phyloP scores from a whole-genome alignment of 768 basidiomycete species.

The Leccinellum albellum region DNA sequence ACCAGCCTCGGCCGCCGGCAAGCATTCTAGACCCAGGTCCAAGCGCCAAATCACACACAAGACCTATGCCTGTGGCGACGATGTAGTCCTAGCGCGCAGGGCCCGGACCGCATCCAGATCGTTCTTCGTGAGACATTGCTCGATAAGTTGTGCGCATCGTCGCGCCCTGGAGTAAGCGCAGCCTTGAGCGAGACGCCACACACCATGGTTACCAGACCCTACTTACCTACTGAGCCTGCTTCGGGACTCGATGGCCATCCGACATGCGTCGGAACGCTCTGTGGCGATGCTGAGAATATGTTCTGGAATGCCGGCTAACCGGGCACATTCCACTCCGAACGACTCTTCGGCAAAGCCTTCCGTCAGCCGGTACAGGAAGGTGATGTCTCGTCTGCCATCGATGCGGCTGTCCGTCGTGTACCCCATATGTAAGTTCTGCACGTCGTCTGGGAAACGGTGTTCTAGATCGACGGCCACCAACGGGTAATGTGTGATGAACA shows the following conservation, averaged over 20 bases:
- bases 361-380: constrained; percentile 79
- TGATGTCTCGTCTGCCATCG: constrained; percentile 75
- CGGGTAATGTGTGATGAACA: constrained; percentile 97
- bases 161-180: constrained; percentile 19
- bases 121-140: constrained; percentile 21
- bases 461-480: constrained; percentile 69
- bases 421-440: constrained; percentile 85
- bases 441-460: constrained; percentile 51
- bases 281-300: constrained; percentile 60
- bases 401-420: constrained; percentile 66
- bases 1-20: not conserved
- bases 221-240: constrained; percentile 49
- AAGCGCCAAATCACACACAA: not conserved
- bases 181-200: not conserved
- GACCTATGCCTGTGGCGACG: constrained; percentile 8
- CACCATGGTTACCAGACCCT: not conserved
- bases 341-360: constrained; percentile 76
- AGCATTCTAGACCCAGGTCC: not conserved
- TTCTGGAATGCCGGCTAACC: constrained; percentile 81
- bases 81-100: constrained; percentile 16
- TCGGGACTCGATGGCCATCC: constrained; percentile 47
- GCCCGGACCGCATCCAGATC: constrained; percentile 19
- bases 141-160: constrained; percentile 26
- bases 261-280: constrained; percentile 52
- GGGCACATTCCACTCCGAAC: constrained; percentile 90